Percentiles rank a stretch among this genome's conserved stretches.
phyloP scores from a whole-genome alignment of 2,329 filamentous ascomycete genomes.

The Botrytis porri region DNA sequence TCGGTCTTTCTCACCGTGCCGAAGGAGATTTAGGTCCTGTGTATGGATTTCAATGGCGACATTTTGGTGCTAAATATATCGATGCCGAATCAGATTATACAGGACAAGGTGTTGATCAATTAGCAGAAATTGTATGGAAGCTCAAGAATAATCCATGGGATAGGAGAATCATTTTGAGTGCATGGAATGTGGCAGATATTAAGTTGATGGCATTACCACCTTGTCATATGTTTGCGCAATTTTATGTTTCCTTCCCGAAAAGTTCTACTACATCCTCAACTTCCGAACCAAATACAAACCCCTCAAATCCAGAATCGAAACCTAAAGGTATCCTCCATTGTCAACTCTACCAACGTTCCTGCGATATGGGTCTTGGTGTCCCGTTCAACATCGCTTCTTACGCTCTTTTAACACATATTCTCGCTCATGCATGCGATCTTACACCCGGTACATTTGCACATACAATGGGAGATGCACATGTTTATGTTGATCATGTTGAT shows the following conservation, averaged over 20 bases:
- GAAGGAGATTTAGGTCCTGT: slow-evolving; percentile 91
- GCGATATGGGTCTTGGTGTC: slow-evolving; percentile 92
- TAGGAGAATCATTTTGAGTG: slow-evolving; percentile 81
- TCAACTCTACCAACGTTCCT: slow-evolving; percentile 87
- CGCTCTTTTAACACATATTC: slow-evolving; percentile 90
- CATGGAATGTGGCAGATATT: slow-evolving; percentile 90
- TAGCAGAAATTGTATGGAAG: slow-evolving; percentile 86
- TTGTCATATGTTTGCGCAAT: slow-evolving; percentile 97
- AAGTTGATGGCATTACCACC: slow-evolving; percentile 88
- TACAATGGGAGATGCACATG: slow-evolving; percentile 97
- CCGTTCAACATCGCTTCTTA: slow-evolving; percentile 98
- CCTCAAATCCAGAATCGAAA: slow-evolving; percentile 33
- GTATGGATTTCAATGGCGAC: slow-evolving; percentile 98
- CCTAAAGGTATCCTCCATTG: slow-evolving; percentile 70
- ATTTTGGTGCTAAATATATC: slow-evolving; percentile 89
- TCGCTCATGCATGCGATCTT: slow-evolving; percentile 82
- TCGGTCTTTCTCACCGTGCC: slow-evolving; percentile 76
- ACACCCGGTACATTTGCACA: slow-evolving; percentile 86
- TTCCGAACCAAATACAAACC: neutral
- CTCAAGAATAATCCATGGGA: slow-evolving; percentile 82
- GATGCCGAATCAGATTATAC: slow-evolving; percentile 78
- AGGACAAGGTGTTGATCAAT: slow-evolving; percentile 87
- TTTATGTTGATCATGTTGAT: slow-evolving; percentile 90
- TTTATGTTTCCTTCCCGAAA: slow-evolving; percentile 49
- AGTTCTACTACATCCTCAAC: neutral